Evolutionary conservation across 2,329 filamentous ascomycete genomes (phyloP).

Genomic region (Trichoderma semiorbis): DNA sequence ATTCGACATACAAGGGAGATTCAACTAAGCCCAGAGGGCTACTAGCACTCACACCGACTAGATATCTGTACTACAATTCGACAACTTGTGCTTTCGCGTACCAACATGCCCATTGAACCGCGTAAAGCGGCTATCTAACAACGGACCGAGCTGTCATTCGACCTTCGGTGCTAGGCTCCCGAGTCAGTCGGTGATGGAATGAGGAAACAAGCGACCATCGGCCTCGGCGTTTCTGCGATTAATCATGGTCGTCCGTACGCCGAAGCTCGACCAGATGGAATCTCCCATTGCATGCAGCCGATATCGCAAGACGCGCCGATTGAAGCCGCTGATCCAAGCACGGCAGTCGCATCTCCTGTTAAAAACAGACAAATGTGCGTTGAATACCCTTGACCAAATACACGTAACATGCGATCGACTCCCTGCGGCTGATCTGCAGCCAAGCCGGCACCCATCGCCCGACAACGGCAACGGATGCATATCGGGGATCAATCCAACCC

Average conservation of each 20-base stretch:
- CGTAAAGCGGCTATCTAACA: not conserved
- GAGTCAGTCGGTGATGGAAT: not conserved
- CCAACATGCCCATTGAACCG: not conserved
- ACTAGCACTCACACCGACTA: not conserved
- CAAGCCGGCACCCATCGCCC: constrained; percentile 10
- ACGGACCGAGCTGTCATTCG: not conserved
- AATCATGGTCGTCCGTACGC: not conserved
- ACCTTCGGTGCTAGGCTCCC: not conserved
- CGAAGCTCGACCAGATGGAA: not conserved
- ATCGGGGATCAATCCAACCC: not conserved
- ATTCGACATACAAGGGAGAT: not conserved
- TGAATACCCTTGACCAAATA: not conserved
- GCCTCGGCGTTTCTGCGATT: not conserved
- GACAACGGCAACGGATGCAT: not conserved
- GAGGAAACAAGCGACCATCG: not conserved
- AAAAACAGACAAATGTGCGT: not conserved
- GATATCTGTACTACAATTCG: not conserved
- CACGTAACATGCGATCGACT: not conserved
- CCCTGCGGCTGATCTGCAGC: constrained; percentile 3
- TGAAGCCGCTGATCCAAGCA: not conserved
- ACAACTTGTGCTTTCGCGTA: not conserved
- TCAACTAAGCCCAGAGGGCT: not conserved
- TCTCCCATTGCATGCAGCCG: constrained; percentile 10
- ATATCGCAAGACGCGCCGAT: not conserved
- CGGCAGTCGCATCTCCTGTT: not conserved